Evolutionary conservation across 1,139 yeast genomes (phyloP).

Genomic region (Saccharomyces hybrid): DNA sequence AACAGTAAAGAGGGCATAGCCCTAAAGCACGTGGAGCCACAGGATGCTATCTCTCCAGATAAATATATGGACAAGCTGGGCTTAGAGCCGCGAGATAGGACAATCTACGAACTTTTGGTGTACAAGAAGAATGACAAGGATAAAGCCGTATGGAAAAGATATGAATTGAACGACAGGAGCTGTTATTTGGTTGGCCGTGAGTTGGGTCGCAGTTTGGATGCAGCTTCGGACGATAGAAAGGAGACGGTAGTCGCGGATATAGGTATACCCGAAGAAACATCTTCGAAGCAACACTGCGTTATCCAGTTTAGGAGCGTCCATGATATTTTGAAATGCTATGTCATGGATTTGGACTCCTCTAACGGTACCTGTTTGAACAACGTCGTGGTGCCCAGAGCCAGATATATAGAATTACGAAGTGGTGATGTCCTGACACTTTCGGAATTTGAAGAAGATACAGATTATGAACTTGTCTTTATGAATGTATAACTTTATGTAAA

Average conservation of each 20-base stretch:
- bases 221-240: slow-evolving; percentile 7
- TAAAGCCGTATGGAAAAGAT: slow-evolving; percentile 19
- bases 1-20: slow-evolving; percentile 36
- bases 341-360: slow-evolving; percentile 48
- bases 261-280: slow-evolving; percentile 36
- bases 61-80: slow-evolving; percentile 19
- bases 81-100: slow-evolving; percentile 27
- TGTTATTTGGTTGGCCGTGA: slow-evolving; percentile 40
- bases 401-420: slow-evolving; percentile 42
- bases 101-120: slow-evolving; percentile 19
- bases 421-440: slow-evolving; percentile 46
- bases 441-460: slow-evolving; percentile 18
- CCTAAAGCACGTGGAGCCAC: slow-evolving; percentile 41
- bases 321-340: slow-evolving; percentile 33
- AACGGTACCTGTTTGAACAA: slow-evolving; percentile 49
- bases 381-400: slow-evolving; percentile 37
- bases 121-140: slow-evolving; percentile 12
- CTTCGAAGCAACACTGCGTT: slow-evolving; percentile 51
- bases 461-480: slow-evolving; percentile 12
- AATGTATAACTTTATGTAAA: not conserved
- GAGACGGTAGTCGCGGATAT: slow-evolving; percentile 41
- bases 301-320: slow-evolving; percentile 39
- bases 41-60: slow-evolving; percentile 35
- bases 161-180: slow-evolving; percentile 30
- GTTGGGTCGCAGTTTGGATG: slow-evolving; percentile 8